A percentile compares a stretch with the other conserved stretches of the same genome.
These are phyloP conservation scores for Boeremia exigua DNA, from an alignment of 2,329 filamentous ascomycete genomes.

Conservation along the genomic window DNA sequence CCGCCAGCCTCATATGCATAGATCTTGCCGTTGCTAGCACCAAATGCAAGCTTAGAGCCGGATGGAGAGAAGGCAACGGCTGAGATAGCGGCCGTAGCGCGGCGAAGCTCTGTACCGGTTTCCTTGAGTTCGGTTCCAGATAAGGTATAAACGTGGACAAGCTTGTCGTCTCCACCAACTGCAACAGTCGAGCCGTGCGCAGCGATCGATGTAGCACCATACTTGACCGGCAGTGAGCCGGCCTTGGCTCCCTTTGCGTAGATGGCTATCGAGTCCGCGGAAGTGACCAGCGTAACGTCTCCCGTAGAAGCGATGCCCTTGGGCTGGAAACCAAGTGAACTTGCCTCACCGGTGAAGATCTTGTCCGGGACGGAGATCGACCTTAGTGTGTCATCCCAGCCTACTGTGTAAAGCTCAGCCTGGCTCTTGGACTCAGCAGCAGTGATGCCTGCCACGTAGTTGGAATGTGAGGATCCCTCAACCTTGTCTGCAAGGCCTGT, in stretches of 20 bases:
- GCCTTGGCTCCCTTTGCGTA: slow-evolving; percentile 65
- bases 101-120: slow-evolving; percentile 63
- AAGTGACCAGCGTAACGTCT: slow-evolving; percentile 59
- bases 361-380: slow-evolving; percentile 76
- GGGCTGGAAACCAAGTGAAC: slow-evolving; percentile 78
- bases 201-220: slow-evolving; percentile 73
- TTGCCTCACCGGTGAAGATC: slow-evolving; percentile 73
- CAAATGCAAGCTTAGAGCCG: slow-evolving; percentile 79
- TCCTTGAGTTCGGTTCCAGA: slow-evolving; percentile 63
- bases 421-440: slow-evolving; percentile 47
- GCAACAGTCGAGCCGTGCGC: slow-evolving; percentile 72
- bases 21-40: slow-evolving; percentile 86
- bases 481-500: slow-evolving; percentile 72
- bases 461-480: slow-evolving; percentile 82
- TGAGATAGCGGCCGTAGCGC: slow-evolving; percentile 75
- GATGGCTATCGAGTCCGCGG: slow-evolving; percentile 64
- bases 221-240: slow-evolving; percentile 66
- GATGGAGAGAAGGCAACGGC: slow-evolving; percentile 81
- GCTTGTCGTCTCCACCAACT: slow-evolving; percentile 76
- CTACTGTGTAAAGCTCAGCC: slow-evolving; percentile 76
- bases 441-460: slow-evolving; percentile 81
- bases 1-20: slow-evolving; percentile 72
- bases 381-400: slow-evolving; percentile 92
- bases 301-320: slow-evolving; percentile 71
- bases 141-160: slow-evolving; percentile 75